Base-by-base conservation (phyloP, 2,329 filamentous ascomycete genomes). In the Penicillium nordicum region DNA sequence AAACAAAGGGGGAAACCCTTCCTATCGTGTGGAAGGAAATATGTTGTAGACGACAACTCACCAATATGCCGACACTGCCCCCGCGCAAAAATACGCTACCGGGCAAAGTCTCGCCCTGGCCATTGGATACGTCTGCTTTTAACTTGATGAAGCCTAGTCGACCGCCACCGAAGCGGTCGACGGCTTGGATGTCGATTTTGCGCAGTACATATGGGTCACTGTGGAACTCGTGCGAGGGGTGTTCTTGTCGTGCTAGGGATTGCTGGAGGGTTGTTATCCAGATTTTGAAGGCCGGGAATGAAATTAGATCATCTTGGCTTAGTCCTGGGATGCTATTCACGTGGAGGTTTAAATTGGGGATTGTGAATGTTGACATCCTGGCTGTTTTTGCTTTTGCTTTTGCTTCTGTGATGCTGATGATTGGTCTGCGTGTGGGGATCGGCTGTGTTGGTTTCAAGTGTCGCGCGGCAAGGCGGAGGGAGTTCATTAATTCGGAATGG, bases 31-130 rank as follows among this genome's bases (percentile, higher is more conserved):
- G 25, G 12, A 50, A 30, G 25, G 12, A 50, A 30, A 29, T 14
- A 18, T 18, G 18, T 18, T 18, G 18, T 18, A 11, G 4, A 23
- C 9, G 16, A n/a, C 9, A 23, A 67, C 74, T 64, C 68, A 82
- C 81, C 55, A 86, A 68, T 70, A 85, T 81, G 9, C 75, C 82
- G 1, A 85, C 81, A 69, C 81, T 84, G 2, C 82, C 82, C 9
- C 83, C 83, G 38, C 83, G 72, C 53, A 86, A 67, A 59, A 85
- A 85, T 3, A 85, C 79, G 45, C 79, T 78, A 2, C 82, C 83
- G 0, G 83, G 82, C 2, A 85, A 71, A 56, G 72, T 78, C 58
- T 82, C 79, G 5, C 77, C 80, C 10, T 73, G 45, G 12, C 78
- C 74, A 59, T 82, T 84, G 3, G 77, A 78, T n/a, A 86, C 76